Evolutionary conservation across 2,329 filamentous ascomycete species (phyloP), one percentile per base, ranked within the genome.

Genomic region (Microdochium bolleyi): DNA sequence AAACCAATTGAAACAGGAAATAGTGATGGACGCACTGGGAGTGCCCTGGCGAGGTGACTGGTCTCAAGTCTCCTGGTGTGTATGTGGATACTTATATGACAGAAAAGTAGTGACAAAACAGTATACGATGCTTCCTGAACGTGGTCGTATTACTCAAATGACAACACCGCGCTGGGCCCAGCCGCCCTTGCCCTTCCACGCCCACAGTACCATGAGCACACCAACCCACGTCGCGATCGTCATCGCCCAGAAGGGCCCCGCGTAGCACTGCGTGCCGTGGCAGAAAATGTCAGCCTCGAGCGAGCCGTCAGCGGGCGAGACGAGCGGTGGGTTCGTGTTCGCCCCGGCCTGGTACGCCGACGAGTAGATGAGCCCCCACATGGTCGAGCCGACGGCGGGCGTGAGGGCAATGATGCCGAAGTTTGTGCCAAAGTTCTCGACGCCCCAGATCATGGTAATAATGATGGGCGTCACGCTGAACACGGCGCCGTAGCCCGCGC

Each of bases 381-480:
- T 78, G 0, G 90, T 90, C 0, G 92, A 91, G 0, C 92, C 94
- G 0, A 88, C 71, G 0, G 94, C 94, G 2, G 94, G 94, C 53
- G 92, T 85, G 76, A 95, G 94, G 44, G 92, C 91, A 8, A 97
- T 84, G 56, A 97, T 92, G 10, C 94, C 94, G 84, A 92, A 99
- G 62, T 99, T 97, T 0, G 94, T 99, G 54, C 90, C 94, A 66
- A 99, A 97, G 67, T 97, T 99, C 73, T 97, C 92, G 0, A 96
- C 91, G 24, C 94, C 94, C 94, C 94, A 99, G 48, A 99, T 92
- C 10, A 96, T 91, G n/a, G 86, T 90, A 60, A 96, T 87, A 53
- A 97, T 89, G 58, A 97, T 92, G 2, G 94, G 94, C 0, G 88
- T 88, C 5, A 97, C 79, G 49, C 84, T 88, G 73, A 97, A 99